Conservation (phyloP, 1,284 basidiomycete genomes). For the Ustilago hordei region DNA sequence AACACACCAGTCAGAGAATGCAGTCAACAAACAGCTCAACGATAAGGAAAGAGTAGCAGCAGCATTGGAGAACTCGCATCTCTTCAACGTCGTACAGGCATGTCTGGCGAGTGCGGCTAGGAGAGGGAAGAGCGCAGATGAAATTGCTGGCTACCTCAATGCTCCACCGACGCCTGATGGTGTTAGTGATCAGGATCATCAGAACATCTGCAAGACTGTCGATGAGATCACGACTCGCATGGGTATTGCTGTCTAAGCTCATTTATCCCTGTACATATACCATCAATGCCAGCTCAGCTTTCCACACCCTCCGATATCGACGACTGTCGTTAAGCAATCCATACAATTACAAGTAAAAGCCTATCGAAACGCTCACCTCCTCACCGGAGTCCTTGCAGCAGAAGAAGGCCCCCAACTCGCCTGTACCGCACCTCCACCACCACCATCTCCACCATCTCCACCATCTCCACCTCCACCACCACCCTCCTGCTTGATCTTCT, state of each 20-base stretch:
- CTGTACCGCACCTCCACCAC: neutral
- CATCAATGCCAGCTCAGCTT: too few species aligned
- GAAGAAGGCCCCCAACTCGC: slow-evolving; percentile 17
- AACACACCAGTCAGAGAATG: slow-evolving; percentile 92
- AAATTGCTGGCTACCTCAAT: slow-evolving; percentile 32
- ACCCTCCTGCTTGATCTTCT: slow-evolving; percentile 24
- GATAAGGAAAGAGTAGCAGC: slow-evolving; percentile 99
- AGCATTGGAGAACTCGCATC: slow-evolving; percentile 89
- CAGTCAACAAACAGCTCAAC: slow-evolving; percentile 98
- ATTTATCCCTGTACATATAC: neutral
- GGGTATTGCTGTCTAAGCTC: slow-evolving; percentile 36
- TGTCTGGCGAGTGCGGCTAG: slow-evolving; percentile 77
- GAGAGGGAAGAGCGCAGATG: slow-evolving; percentile 65
- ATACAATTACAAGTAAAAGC: slow-evolving; percentile 17
- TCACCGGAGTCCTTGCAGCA: slow-evolving; percentile 25
- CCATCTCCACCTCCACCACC: neutral
- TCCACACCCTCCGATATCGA: too few species aligned
- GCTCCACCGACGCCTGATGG: slow-evolving; percentile 19
- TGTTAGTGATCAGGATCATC: slow-evolving; percentile 22
- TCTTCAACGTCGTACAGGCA: slow-evolving; percentile 88
- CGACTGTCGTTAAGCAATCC: neutral
- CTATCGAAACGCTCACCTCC: slow-evolving; percentile 6
- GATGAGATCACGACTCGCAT: slow-evolving; percentile 45
- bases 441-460: too few species aligned
- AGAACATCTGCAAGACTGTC: slow-evolving; percentile 49